Percentiles rank a stretch among this genome's conserved stretches.
Conservation (phyloP, 306 rosid species). For the Begonia peltatifolia region DNA sequence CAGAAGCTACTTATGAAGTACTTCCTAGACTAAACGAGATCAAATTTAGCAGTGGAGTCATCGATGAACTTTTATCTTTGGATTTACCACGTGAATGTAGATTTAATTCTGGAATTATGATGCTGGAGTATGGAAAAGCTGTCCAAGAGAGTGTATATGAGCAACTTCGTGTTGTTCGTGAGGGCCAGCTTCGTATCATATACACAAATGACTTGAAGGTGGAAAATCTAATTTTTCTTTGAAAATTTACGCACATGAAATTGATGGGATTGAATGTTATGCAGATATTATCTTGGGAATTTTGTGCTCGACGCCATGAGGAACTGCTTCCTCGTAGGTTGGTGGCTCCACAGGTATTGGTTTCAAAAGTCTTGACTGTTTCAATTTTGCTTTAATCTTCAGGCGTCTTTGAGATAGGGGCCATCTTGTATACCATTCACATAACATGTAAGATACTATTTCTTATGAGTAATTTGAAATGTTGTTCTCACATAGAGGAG, state of each 20-base stretch:
- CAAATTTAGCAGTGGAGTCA: constrained; percentile 91
- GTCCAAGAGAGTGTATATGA: constrained; percentile 93
- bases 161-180: constrained; percentile 96
- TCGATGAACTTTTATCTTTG: constrained; percentile 78
- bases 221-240: constrained; percentile 1
- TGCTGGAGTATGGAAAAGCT: constrained; percentile 85
- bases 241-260: constrained; percentile 2
- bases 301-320: constrained; percentile 92
- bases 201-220: constrained; percentile 90
- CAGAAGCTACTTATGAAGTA: constrained; percentile 98
- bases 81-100: constrained; percentile 75
- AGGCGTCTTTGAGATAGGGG: no score
- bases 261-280: constrained; percentile 5
- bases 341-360: constrained; percentile 88
- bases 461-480: no score
- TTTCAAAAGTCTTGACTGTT: not conserved
- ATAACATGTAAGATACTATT: no score
- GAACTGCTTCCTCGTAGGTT: constrained; percentile 91
- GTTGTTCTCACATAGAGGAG: no score
- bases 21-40: constrained; percentile 89
- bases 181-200: constrained; percentile 87
- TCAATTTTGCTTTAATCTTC: no score
- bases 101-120: constrained; percentile 65
- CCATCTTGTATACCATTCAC: no score
- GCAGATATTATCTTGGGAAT: constrained; percentile 88